Conservation (phyloP, 768 basidiomycete genomes). For the Termitomyces sp. region DNA sequence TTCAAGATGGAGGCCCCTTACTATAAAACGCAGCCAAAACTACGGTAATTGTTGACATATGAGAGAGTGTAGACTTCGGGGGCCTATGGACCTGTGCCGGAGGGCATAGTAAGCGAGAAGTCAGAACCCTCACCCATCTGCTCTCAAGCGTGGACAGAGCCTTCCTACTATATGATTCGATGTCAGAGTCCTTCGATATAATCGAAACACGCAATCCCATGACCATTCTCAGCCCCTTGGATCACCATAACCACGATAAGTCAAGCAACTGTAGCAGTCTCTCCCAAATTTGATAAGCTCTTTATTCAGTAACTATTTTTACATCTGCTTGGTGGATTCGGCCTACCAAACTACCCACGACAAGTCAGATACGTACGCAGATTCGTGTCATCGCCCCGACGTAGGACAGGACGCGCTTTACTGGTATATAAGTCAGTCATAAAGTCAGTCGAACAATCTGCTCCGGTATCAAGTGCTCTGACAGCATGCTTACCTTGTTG, state of each 20-base stretch:
- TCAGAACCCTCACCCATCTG: neutral
- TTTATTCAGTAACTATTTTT: neutral
- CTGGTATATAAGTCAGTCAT: no score
- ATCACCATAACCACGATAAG: neutral
- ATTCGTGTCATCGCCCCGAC: slow-evolving; percentile 1
- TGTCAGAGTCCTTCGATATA: neutral
- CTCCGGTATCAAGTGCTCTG: neutral
- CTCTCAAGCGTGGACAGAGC: neutral
- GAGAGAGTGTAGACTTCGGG: no score
- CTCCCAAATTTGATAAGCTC: neutral
- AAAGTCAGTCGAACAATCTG: neutral
- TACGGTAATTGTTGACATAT: no score
- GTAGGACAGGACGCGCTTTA: no score
- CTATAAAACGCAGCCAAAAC: no score
- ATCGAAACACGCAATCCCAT: neutral
- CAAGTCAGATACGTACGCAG: neutral
- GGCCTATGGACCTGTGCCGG: no score
- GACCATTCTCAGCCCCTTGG: neutral
- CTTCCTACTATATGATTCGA: neutral
- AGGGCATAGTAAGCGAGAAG: no score
- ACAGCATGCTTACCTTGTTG: neutral
- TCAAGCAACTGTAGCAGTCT: neutral
- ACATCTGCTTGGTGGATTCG: neutral
- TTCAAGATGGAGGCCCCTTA: no score
- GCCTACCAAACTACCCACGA: neutral